Evolutionary conservation across 129 eudicot species (phyloP).

Genomic region (Chrysanthemum seticuspe): DNA sequence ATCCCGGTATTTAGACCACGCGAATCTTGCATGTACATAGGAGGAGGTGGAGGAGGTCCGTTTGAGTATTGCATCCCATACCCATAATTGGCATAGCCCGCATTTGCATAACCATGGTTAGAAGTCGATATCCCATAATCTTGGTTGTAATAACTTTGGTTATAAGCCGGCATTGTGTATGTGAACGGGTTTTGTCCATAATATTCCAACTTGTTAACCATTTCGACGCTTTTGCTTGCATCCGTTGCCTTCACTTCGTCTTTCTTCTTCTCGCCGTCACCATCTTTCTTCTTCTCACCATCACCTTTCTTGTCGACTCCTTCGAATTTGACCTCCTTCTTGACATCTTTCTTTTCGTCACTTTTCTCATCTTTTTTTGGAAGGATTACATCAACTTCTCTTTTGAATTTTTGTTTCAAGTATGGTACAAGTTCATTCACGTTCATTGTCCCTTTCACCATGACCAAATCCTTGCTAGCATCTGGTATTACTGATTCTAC

Average conservation of each 20-base stretch:
- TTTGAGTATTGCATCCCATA: conserved; percentile 35
- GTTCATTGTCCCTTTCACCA: conserved; percentile 72
- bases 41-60: conserved; percentile 42
- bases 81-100: conserved; percentile 27
- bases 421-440: conserved; percentile 58
- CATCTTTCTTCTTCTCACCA: conserved; percentile 6
- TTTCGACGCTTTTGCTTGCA: conserved; percentile 21
- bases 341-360: conserved; percentile 19
- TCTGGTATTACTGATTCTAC: conserved; percentile 51
- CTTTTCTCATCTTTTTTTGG: conserved; percentile 33
- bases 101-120: conserved; percentile 34
- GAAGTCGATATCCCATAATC: conserved; percentile 36
- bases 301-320: conserved; percentile 26
- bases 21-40: conserved; percentile 23
- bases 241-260: neutral
- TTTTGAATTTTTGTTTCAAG: conserved; percentile 60
- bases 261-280: neutral
- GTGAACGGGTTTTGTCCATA: conserved; percentile 28
- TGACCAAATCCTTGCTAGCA: conserved; percentile 53
- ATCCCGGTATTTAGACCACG: conserved; percentile 33
- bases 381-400: conserved; percentile 49
- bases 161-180: conserved; percentile 32
- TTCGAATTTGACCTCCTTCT: conserved; percentile 2
- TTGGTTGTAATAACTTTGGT: conserved; percentile 29
- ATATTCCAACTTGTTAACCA: conserved; percentile 30